These are phyloP conservation scores for Balansia obtecta DNA, from an alignment of 2,329 filamentous ascomycete species.

Conservation along the genomic window DNA sequence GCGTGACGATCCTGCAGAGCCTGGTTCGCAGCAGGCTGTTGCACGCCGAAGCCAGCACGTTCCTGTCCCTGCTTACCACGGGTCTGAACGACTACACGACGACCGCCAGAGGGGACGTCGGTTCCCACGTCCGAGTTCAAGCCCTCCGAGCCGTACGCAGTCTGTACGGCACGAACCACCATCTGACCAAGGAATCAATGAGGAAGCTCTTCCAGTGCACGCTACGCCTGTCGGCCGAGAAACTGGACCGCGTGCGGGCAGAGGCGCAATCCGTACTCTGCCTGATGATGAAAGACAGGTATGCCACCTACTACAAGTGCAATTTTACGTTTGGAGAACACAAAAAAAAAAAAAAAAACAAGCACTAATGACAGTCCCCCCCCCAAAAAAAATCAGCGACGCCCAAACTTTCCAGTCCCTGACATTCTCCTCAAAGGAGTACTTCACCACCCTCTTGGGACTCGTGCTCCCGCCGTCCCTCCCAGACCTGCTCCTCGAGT, in stretches of 20 bases:
- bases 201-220: conserved; percentile 33
- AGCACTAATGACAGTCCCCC: not conserved
- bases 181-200: conserved; percentile 19
- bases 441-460: conserved; percentile 43
- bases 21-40: conserved; percentile 36
- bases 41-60: conserved; percentile 23
- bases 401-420: conserved; percentile 22
- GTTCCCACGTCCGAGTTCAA: conserved; percentile 71
- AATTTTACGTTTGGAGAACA: no score
- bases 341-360: no score
- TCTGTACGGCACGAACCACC: conserved; percentile 31
- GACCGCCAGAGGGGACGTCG: conserved; percentile 78
- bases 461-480: conserved; percentile 28
- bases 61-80: conserved; percentile 35
- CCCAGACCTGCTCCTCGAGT: conserved; percentile 22
- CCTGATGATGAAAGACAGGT: conserved; percentile 34
- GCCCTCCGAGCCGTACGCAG: conserved; percentile 65
- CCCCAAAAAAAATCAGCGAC: conserved; percentile 19
- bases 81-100: conserved; percentile 84
- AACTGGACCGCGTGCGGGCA: conserved; percentile 73
- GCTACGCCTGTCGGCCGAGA: conserved; percentile 69
- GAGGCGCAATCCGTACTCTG: conserved; percentile 46
- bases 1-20: conserved; percentile 42
- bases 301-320: no score
- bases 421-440: conserved; percentile 45